Evolutionary conservation across 768 basidiomycete genomes (phyloP), one percentile per base, ranked within the genome.

Genomic region (Postia placenta): DNA sequence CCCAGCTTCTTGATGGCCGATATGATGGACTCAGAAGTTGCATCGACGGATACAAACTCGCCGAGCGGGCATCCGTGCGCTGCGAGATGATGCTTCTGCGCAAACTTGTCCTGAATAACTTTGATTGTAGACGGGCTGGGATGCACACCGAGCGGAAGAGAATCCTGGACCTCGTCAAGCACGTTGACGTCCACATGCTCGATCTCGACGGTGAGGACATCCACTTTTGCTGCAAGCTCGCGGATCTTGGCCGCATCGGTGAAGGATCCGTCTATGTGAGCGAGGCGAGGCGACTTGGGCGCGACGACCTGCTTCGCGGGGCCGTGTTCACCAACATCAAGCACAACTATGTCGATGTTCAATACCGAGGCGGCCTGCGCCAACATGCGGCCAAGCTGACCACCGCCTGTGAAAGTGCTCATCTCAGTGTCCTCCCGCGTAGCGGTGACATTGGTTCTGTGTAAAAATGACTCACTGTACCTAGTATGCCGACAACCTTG

Each of bases 301-400:
- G 81, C 70, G 27, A 89, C 56, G 55, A 95, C 71, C 64, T 95
- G 94, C 65, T 98, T 99, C 7, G 95, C 96, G 0, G 95, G 96
- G 0, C 76, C 79, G 49, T 77, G 64, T n/a, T 77, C 71, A 12
- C 90, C 91, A 9, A 81, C 78, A 61, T 96, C 96, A 28, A 99
- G 85, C 54, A 96, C 80, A 26, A 92, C 67, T 15, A 94, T 70
- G 35, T 85, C 79, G 58, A 96, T 74, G 60, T 92, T 89, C 43
- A 98, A 77, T 26, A 92, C 75, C 2, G 93, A 85, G 2, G 95
- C 94, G 0, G 94, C 83, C 26, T 85, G 84, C 3, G 86, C 89
- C 12, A 99, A 78, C 96, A 99, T 99, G 20, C 95, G 91, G 22
- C 95, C 95, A 22, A 99, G 81, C 68, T 98, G 95, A 54, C 95